phyloP scores from a whole-genome alignment of 176 grass and related monocot genomes.

The Aegilops longissima region DNA sequence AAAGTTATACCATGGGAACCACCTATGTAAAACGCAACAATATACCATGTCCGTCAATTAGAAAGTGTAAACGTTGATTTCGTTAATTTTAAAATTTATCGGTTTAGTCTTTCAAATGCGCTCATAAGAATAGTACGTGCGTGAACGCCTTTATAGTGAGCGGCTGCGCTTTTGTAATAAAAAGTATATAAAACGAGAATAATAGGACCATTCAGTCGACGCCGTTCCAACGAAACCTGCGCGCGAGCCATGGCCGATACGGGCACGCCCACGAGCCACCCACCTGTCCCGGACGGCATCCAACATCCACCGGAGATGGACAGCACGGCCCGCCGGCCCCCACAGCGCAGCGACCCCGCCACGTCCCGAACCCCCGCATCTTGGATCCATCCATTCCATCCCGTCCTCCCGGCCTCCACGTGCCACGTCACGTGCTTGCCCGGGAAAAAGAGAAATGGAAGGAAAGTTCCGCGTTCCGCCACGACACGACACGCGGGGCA shows the following conservation, averaged over 20 bases:
- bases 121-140: too few species aligned
- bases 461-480: background rate
- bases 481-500: background rate
- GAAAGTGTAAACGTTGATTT: too few species aligned
- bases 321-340: background rate
- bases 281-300: background rate
- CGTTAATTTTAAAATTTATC: too few species aligned
- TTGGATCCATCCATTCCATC: background rate
- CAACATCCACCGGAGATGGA: background rate
- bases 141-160: too few species aligned
- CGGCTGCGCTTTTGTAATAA: too few species aligned
- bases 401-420: background rate
- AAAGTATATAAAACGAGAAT: background rate
- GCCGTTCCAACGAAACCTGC: background rate
- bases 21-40: too few species aligned
- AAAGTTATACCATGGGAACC: too few species aligned
- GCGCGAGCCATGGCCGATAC: background rate
- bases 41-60: too few species aligned
- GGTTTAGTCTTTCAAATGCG: too few species aligned
- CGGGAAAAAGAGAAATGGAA: background rate
- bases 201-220: background rate
- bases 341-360: background rate
- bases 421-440: slow-evolving; percentile 29
- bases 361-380: background rate
- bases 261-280: background rate